phyloP scores from a whole-genome alignment of 495 filamentous ascomycete genomes.

The Penicillium arizonense region DNA sequence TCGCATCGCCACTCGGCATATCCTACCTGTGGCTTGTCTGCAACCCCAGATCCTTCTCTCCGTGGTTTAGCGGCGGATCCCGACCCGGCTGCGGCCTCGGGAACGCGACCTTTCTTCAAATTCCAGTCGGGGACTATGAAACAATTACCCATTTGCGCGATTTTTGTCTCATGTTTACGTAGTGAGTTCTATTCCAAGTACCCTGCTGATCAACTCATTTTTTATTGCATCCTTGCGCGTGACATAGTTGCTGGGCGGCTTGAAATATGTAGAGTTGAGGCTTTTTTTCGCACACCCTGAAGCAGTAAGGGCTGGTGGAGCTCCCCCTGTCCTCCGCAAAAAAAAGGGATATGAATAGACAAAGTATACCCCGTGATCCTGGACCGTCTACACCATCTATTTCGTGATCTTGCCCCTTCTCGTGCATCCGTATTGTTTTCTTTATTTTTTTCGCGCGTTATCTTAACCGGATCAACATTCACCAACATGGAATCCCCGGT shows the following conservation, averaged over 20 bases:
- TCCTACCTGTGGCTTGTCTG: slow-evolving; percentile 1
- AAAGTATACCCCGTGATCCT: slow-evolving; percentile 3
- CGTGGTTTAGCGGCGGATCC: slow-evolving; percentile 29
- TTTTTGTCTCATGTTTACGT: slow-evolving; percentile 23
- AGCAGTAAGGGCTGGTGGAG: slow-evolving; percentile 20
- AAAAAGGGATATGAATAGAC: background rate
- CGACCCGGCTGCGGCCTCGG: slow-evolving; percentile 27
- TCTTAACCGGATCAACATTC: slow-evolving; percentile 20
- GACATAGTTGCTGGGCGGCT: slow-evolving; percentile 11
- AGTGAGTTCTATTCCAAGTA: slow-evolving; percentile 6
- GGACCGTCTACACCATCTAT: background rate
- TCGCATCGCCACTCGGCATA: slow-evolving; percentile 1
- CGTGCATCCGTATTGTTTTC: slow-evolving; percentile 9
- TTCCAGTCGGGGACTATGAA: slow-evolving; percentile 2
- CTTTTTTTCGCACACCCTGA: slow-evolving; percentile 10
- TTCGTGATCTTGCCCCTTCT: slow-evolving; percentile 1
- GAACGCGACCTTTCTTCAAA: slow-evolving; percentile 3
- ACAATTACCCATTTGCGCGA: slow-evolving; percentile 16
- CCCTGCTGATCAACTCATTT: slow-evolving; percentile 19
- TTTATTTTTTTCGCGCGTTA: slow-evolving; percentile 5
- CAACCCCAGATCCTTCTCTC: slow-evolving; percentile 28
- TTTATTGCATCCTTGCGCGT: slow-evolving; percentile 14
- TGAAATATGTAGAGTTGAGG: slow-evolving; percentile 13
- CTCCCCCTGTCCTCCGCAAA: slow-evolving; percentile 15
- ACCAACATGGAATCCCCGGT: slow-evolving; percentile 7